Evolutionary conservation across 2,329 filamentous ascomycete species (phyloP).

Genomic region (Diplodia seriata): DNA sequence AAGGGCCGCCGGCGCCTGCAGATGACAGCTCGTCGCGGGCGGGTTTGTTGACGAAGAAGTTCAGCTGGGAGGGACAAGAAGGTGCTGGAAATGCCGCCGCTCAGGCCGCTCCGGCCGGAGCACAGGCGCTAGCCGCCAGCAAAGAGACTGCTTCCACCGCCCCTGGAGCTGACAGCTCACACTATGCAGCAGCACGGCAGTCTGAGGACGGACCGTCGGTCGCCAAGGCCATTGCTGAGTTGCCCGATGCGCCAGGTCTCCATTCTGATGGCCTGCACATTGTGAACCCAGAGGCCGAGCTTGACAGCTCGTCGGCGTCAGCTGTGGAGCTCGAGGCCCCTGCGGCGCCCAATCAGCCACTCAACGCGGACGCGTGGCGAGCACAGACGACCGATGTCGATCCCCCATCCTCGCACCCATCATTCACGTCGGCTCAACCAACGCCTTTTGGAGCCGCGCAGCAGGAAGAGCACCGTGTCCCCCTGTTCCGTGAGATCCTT

Average conservation of each 20-base stretch:
- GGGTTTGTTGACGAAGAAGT: conserved; percentile 42
- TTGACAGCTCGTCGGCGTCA: conserved; percentile 17
- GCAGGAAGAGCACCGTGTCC: conserved; percentile 24
- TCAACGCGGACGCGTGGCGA: conserved; percentile 30
- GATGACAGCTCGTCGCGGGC: conserved; percentile 16
- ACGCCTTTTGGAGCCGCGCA: conserved; percentile 13
- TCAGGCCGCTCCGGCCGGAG: conserved; percentile 19
- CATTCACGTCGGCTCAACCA: conserved; percentile 7
- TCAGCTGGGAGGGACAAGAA: conserved; percentile 47
- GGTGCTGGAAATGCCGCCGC: conserved; percentile 31
- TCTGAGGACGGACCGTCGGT: conserved; percentile 20
- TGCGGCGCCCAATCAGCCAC: conserved; percentile 32
- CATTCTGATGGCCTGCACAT: conserved; percentile 33
- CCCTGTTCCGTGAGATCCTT: conserved; percentile 76
- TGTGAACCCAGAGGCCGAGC: conserved; percentile 34
- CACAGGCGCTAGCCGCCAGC: conserved; percentile 17
- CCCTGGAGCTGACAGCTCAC: conserved; percentile 12
- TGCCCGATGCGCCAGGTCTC: conserved; percentile 24
- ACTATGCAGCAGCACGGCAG: conserved; percentile 1
- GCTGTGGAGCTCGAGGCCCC: conserved; percentile 32
- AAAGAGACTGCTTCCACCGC: conserved; percentile 19
- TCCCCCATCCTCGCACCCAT: conserved; percentile 29
- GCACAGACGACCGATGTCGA: conserved; percentile 30
- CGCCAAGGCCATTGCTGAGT: conserved; percentile 19
- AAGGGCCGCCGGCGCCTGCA: conserved; percentile 13